Conservation (phyloP, 768 basidiomycete species). For the Filobasidium floriforme region DNA sequence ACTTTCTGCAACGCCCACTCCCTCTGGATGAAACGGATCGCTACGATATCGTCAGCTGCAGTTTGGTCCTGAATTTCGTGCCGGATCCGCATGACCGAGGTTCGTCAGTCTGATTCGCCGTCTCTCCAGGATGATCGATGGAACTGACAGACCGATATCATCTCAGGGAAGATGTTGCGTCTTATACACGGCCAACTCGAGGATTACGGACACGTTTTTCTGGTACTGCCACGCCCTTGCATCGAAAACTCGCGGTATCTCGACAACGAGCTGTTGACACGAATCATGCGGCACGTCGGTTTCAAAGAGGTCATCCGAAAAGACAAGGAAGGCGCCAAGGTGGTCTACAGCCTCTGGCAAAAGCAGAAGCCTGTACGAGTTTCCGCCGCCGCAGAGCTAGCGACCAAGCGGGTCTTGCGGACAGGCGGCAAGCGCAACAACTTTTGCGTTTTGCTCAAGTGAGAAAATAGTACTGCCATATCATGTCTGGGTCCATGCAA, state of each 20-base stretch:
- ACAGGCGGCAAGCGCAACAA: conserved; percentile 66
- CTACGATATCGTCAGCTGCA: conserved; percentile 78
- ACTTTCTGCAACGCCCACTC: conserved; percentile 60
- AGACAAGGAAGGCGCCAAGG: conserved; percentile 68
- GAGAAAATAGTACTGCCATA: not conserved
- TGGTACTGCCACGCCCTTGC: conserved; percentile 69
- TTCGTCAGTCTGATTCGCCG: conserved; percentile 45
- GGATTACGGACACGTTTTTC: conserved; percentile 34
- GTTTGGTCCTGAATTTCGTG: conserved; percentile 84
- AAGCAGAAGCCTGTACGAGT: not conserved
- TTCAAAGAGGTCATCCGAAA: conserved; percentile 57
- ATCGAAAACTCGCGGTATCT: conserved; percentile 78
- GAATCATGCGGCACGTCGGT: conserved; percentile 50
- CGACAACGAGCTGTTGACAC: conserved; percentile 53
- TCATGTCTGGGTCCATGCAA: too few relatives aligned
- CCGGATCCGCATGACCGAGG: conserved; percentile 68
- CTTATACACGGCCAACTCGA: conserved; percentile 33
- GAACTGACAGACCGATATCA: not conserved
- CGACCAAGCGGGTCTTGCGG: conserved; percentile 57
- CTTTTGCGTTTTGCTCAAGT: conserved; percentile 55
- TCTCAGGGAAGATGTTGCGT: conserved; percentile 33
- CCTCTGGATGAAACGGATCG: conserved; percentile 51
- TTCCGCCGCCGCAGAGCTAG: conserved; percentile 37
- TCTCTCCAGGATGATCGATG: not conserved
- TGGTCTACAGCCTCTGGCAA: conserved; percentile 66